Evolutionary conservation across 176 grass and related monocot genomes (phyloP), one percentile per base, ranked within the genome.

Genomic region (Oryza meridionalis): DNA sequence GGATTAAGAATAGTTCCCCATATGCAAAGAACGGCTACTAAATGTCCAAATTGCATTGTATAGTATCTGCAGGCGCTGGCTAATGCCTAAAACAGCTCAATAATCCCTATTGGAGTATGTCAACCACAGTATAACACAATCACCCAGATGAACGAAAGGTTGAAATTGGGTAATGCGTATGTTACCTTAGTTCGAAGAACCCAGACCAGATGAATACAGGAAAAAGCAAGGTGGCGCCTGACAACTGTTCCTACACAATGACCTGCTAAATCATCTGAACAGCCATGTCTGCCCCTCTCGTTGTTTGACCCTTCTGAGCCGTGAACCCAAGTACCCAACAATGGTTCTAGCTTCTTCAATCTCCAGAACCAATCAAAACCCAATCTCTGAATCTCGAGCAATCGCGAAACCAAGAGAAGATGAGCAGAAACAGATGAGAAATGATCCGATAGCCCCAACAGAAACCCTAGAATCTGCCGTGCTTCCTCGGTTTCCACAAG

Each of bases 401-500:
- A 75, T n/a, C 27, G 58, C 78, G 22, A 64, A 74, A 4, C 79
- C 3, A 25, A 69, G 16, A 24, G 14, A n/a, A 69, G 17, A 16
- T 27, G n/a, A 49, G 26, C 37, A 46, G 38, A 37, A 9, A 75
- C 29, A 68, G 79, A 45, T 62, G 19, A 42, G 55, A 35, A 35
- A 78, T 86, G 68, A n/a, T 83, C 69, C 43, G 47, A 78, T 40
- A 40, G 33, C 27, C 50, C 82, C 31, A 71, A 51, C 44, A 17
- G 35, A 72, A 49, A 81, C 38, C 47, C 58, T 71, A 85, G 77
- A 44, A 32, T 65, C 49, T 81, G 71, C 42, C 78, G 83, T 82
- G 88, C 67, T 78, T 85, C 77, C 59, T 64, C 82, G 58, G 25
- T 85, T 82, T 77, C 38, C 71, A 70, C 84, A 33, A 83, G 84